Evolutionary conservation across 2,329 filamentous ascomycete genomes (phyloP).

Genomic region (Paracoccidioides lutzii): DNA sequence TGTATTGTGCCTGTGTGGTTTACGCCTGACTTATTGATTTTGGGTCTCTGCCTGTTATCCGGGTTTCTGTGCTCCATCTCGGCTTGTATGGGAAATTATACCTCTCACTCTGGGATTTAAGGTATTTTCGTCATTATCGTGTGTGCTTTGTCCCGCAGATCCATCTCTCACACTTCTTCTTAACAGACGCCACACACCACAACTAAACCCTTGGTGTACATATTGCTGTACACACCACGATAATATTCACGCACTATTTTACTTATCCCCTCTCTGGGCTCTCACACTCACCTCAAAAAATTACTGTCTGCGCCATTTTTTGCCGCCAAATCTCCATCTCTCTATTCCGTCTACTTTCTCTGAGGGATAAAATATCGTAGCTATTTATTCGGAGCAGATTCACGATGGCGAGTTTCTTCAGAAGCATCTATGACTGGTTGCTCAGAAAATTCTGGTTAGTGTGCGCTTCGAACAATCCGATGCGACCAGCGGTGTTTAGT

Average conservation of each 20-base stretch:
- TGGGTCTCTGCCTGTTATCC: background rate
- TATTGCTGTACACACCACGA: conserved; percentile 1
- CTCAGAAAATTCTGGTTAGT: conserved; percentile 91
- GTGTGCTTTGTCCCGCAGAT: conserved; percentile 4
- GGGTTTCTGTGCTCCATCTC: background rate
- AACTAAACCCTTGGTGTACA: conserved; percentile 2
- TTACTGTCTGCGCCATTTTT: background rate
- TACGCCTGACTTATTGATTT: background rate
- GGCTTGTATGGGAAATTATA: background rate
- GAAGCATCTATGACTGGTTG: conserved; percentile 94
- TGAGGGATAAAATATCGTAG: background rate
- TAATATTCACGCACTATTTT: conserved; percentile 3
- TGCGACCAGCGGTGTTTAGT: background rate
- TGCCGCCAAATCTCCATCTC: background rate
- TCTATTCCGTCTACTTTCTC: background rate
- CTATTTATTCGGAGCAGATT: conserved; percentile 5
- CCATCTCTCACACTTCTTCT: conserved; percentile 2
- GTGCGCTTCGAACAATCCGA: conserved; percentile 8
- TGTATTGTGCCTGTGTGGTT: background rate
- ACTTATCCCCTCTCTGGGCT: background rate
- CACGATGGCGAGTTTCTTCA: conserved; percentile 82
- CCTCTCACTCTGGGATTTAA: background rate
- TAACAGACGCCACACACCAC: background rate
- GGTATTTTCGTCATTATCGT: conserved; percentile 4
- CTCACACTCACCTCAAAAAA: background rate